phyloP scores from a whole-genome alignment of 148 eudicot species.

The Nyssa sinensis region DNA sequence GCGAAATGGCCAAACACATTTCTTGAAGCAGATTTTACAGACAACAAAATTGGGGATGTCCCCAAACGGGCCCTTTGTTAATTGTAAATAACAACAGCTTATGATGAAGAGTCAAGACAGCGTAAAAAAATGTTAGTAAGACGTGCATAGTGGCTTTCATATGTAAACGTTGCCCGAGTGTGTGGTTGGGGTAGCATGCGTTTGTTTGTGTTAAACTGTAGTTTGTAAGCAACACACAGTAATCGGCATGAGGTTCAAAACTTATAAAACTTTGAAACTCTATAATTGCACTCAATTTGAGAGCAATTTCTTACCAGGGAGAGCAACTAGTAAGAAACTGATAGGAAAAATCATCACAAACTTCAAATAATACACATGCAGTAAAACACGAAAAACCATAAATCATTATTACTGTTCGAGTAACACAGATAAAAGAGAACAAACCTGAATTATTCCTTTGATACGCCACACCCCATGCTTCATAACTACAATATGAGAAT shows the following conservation, averaged over 20 bases:
- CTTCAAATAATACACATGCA: background rate
- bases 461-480: conserved; percentile 72
- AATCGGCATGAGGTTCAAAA: background rate
- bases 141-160: background rate
- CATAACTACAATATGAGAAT: conserved; percentile 53
- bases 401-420: background rate
- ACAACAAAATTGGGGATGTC: too few relatives aligned
- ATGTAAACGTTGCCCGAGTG: background rate
- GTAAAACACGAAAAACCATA: background rate
- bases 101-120: too few relatives aligned
- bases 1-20: too few relatives aligned
- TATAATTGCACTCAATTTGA: background rate
- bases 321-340: background rate
- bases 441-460: conserved; percentile 86
- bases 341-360: background rate
- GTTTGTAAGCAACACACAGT: conserved; percentile 1
- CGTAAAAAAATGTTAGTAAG: too few relatives aligned
- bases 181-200: background rate
- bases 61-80: too few relatives aligned
- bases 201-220: background rate
- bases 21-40: too few relatives aligned
- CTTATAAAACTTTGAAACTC: background rate
- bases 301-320: background rate
- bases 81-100: background rate
- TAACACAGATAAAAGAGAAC: background rate